Evolutionary conservation across 305 asterid genomes (phyloP).

Genomic region (Caryopteris hybrid): DNA sequence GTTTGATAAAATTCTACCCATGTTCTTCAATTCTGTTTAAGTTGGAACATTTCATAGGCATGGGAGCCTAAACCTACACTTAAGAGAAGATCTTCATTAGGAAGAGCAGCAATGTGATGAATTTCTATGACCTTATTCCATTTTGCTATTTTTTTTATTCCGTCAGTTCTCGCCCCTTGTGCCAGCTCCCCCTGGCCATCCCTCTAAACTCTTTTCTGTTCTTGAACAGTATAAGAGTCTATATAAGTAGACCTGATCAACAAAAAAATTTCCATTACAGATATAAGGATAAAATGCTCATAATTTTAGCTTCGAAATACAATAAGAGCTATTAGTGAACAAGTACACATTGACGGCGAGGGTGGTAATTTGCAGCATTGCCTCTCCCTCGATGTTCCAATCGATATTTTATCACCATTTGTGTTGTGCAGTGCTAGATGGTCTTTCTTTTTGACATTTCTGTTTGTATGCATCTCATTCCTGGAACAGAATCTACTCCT

Average conservation of each 20-base stretch:
- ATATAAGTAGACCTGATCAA: neutral
- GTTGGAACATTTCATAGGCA: neutral
- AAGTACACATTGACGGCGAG: neutral
- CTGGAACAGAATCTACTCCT: constrained; percentile 86
- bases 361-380: neutral
- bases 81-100: neutral
- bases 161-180: neutral
- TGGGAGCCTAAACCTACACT: neutral
- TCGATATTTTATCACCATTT: neutral
- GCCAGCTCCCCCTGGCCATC: neutral
- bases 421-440: constrained; percentile 9
- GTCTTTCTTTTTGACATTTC: constrained; percentile 22
- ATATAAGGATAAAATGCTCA: neutral
- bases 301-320: neutral
- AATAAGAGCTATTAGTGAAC: neutral
- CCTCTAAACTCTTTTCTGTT: neutral
- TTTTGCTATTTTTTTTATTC: neutral
- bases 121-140: neutral
- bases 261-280: neutral
- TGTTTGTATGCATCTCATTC: constrained; percentile 22
- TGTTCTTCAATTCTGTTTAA: constrained; percentile 6
- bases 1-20: constrained; percentile 29
- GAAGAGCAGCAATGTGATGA: neutral
- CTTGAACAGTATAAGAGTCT: neutral
- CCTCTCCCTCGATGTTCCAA: neutral